Evolutionary conservation across 2,329 filamentous ascomycete species (phyloP).

Genomic region (Trichoderma breve): DNA sequence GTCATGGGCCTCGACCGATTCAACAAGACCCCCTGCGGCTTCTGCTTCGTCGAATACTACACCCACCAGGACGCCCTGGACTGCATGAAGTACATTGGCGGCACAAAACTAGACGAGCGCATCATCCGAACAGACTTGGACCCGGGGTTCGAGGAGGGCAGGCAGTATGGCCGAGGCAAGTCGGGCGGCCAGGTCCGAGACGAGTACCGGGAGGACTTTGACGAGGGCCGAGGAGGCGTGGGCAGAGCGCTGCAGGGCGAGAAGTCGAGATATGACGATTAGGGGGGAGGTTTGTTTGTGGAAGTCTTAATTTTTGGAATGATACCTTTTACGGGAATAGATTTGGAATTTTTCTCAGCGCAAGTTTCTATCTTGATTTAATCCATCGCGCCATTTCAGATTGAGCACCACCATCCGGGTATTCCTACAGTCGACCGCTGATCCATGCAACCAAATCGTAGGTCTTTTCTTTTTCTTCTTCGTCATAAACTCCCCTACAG

Average conservation of each 20-base stretch:
- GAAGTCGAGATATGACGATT: slow-evolving; percentile 42
- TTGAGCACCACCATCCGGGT: slow-evolving; percentile 22
- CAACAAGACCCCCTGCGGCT: slow-evolving; percentile 96
- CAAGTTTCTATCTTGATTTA: not conserved
- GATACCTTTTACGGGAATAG: slow-evolving; percentile 13
- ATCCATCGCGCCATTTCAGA: slow-evolving; percentile 14
- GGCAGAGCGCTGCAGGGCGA: slow-evolving; percentile 71
- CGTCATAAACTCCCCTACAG: not conserved
- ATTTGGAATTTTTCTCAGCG: slow-evolving; percentile 1
- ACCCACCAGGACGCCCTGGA: slow-evolving; percentile 95
- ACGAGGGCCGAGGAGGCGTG: slow-evolving; percentile 88
- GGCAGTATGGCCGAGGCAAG: slow-evolving; percentile 94
- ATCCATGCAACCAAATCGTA: not conserved
- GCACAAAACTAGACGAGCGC: slow-evolving; percentile 95
- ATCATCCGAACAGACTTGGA: slow-evolving; percentile 95
- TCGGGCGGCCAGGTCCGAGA: slow-evolving; percentile 95
- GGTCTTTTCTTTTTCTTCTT: not conserved
- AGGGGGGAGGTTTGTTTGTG: slow-evolving; percentile 18
- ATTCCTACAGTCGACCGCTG: slow-evolving; percentile 25
- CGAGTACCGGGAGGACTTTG: slow-evolving; percentile 95
- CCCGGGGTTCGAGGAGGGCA: slow-evolving; percentile 91
- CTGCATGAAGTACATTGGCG: slow-evolving; percentile 97
- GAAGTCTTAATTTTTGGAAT: slow-evolving; percentile 4
- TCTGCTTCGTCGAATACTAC: slow-evolving; percentile 99
- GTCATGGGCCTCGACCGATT: slow-evolving; percentile 97